Percentiles rank a stretch among this genome's conserved stretches.
phyloP scores from a whole-genome alignment of 2,329 filamentous ascomycete species.

The Alternaria brassicicola region DNA sequence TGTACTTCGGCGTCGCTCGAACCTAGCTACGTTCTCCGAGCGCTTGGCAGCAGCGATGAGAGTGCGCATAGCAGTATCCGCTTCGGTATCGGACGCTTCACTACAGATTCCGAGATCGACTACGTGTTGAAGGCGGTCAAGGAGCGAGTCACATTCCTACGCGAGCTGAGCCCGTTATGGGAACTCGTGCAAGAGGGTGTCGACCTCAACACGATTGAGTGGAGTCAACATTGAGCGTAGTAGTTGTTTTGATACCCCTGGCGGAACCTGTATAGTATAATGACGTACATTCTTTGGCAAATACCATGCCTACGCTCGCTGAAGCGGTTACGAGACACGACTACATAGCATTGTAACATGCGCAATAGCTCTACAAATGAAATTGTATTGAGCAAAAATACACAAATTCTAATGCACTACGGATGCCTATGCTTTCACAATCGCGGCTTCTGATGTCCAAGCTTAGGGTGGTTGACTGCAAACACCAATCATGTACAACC shows the following conservation, averaged over 20 bases:
- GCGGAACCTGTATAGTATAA: slow-evolving; percentile 33
- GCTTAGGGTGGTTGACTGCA: background rate
- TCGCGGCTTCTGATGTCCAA: background rate
- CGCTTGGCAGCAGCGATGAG: slow-evolving; percentile 94
- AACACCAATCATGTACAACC: background rate
- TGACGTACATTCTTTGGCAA: slow-evolving; percentile 13
- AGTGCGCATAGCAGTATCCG: slow-evolving; percentile 97
- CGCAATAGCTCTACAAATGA: slow-evolving; percentile 11
- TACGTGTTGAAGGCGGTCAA: slow-evolving; percentile 94
- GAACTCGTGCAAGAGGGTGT: slow-evolving; percentile 97
- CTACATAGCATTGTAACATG: slow-evolving; percentile 25
- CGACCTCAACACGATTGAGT: slow-evolving; percentile 94
- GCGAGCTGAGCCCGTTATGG: slow-evolving; percentile 95
- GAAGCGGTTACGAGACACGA: slow-evolving; percentile 31
- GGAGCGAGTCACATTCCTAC: slow-evolving; percentile 88
- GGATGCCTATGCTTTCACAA: background rate
- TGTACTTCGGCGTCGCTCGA: slow-evolving; percentile 97
- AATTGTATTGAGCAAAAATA: slow-evolving; percentile 7
- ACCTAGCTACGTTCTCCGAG: slow-evolving; percentile 93
- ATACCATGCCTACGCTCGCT: slow-evolving; percentile 30
- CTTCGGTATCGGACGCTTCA: slow-evolving; percentile 97
- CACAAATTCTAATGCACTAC: background rate
- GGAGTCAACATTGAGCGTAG: slow-evolving; percentile 83
- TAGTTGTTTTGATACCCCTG: slow-evolving; percentile 20
- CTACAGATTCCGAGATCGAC: slow-evolving; percentile 92